Evolutionary conservation across 2,329 filamentous ascomycete species (phyloP), one percentile per base, ranked within the genome.

Genomic region (Colletotrichum lupini): DNA sequence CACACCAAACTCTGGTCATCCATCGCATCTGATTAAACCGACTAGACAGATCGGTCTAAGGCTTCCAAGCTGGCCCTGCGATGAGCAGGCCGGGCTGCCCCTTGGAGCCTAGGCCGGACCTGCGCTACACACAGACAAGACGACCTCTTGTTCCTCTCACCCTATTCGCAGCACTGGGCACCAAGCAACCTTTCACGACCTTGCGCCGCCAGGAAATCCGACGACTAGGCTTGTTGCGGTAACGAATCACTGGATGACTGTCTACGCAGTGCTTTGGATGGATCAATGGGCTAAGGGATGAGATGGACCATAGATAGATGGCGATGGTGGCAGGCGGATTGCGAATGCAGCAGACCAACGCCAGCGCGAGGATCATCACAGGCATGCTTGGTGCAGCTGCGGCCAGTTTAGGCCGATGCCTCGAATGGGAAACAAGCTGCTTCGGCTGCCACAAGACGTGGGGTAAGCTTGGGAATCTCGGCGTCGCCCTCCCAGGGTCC

Each of bases 401-500:
- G 49, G 56, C 60, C 60, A 71, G 70, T 73, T 35, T 61, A 56
- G 59, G 60, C 59, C 63, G 71, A 70, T 70, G 67, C 67, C 68
- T 74, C 19, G 55, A 68, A 74, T 63, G 56, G 68, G 72, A 72
- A 74, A 59, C 53, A 72, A 72, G 68, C 68, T 74, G 71, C 56
- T 58, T 69, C 66, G 67, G 65, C 69, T 59, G 66, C 30, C 66
- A 69, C 42, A 61, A 60, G 67, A 73, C 72, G 68, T 74, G 72
- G 72, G 72, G 72, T 72, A 72, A 74, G 68, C 63, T 72, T 72
- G 59, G 32, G 62, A 72, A 68, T 65, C 68, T 75, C 74, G 68
- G 74, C 72, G 53, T 66, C 26, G 56, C 56, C 61, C 57, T 32
- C 52, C 68, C 35, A 59, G 59, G 71, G 63, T 65, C 66, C 73